These are phyloP conservation scores for Fusarium tanahbumbuense DNA, from an alignment of 2,329 filamentous ascomycete genomes.

Conservation along the genomic window DNA sequence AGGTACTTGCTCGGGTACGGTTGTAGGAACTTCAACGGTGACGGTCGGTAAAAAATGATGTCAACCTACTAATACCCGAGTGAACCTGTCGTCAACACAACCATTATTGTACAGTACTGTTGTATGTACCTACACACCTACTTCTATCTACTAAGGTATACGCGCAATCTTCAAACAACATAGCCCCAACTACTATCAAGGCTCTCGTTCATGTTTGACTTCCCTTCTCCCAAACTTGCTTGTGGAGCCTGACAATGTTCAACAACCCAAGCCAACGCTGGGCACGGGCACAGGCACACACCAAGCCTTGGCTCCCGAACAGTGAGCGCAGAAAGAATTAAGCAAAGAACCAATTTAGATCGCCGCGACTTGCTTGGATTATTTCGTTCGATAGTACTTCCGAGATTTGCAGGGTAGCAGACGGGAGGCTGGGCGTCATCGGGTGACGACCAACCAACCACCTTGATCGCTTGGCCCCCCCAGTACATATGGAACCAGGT, in stretches of 20 bases:
- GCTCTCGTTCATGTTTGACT: constrained; percentile 20
- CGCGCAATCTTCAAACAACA: constrained; percentile 25
- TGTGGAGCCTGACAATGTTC: constrained; percentile 22
- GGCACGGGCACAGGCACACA: constrained; percentile 10
- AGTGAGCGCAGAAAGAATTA: background rate
- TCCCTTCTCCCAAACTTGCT: constrained; percentile 14
- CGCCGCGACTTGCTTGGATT: background rate
- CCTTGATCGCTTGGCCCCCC: constrained; percentile 33
- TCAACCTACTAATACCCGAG: constrained; percentile 7
- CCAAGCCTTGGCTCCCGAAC: constrained; percentile 2
- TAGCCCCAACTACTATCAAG: constrained; percentile 27
- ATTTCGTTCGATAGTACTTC: background rate
- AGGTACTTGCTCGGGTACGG: background rate
- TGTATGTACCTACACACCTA: background rate
- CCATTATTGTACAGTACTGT: background rate
- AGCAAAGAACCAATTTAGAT: background rate
- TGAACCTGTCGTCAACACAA: background rate
- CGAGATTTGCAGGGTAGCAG: constrained; percentile 27
- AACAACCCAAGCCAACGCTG: constrained; percentile 16
- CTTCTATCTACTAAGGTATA: background rate
- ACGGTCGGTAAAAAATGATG: constrained; percentile 12
- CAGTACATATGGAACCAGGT: constrained; percentile 12
- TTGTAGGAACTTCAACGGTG: constrained; percentile 9
- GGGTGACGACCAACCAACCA: constrained; percentile 33
- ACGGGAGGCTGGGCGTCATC: constrained; percentile 23